A percentile compares a stretch with the other conserved stretches of the same genome.
Evolutionary conservation across 1,139 yeast genomes (phyloP).

Genomic region (Blastobotrys buckinghamii): DNA sequence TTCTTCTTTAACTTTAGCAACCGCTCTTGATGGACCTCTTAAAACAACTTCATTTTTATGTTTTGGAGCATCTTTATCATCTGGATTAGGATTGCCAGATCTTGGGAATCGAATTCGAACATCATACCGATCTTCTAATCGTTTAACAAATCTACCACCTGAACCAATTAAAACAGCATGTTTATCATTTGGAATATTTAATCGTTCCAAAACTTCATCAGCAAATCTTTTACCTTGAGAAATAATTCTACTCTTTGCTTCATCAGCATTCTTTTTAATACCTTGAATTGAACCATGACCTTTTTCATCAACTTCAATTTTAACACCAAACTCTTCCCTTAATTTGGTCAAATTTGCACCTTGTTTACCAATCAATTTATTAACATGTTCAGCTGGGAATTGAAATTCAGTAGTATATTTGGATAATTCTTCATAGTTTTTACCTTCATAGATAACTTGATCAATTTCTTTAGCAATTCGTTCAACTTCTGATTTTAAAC

Average conservation of each 20-base stretch:
- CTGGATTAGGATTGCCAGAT: slow-evolving; percentile 28
- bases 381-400: slow-evolving; percentile 62
- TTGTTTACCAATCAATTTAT: slow-evolving; percentile 84
- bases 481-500: slow-evolving; percentile 53
- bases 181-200: slow-evolving; percentile 68
- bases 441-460: slow-evolving; percentile 55
- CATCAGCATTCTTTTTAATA: slow-evolving; percentile 70
- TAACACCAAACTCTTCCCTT: slow-evolving; percentile 74
- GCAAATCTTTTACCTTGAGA: slow-evolving; percentile 70
- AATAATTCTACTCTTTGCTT: slow-evolving; percentile 55
- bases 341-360: slow-evolving; percentile 69
- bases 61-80: slow-evolving; percentile 22
- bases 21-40: slow-evolving; percentile 91
- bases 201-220: slow-evolving; percentile 63
- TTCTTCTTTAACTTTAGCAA: slow-evolving; percentile 80
- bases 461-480: slow-evolving; percentile 49
- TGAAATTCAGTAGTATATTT: slow-evolving; percentile 49
- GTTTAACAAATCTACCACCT: slow-evolving; percentile 72
- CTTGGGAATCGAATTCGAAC: slow-evolving; percentile 76
- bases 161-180: slow-evolving; percentile 85
- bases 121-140: slow-evolving; percentile 83
- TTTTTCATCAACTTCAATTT: slow-evolving; percentile 61
- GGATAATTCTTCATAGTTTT: slow-evolving; percentile 54
- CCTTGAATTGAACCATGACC: slow-evolving; percentile 66
- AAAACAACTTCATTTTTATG: slow-evolving; percentile 61